Conservation (phyloP, 345 rosid species). For the Boechera retrofracta region DNA sequence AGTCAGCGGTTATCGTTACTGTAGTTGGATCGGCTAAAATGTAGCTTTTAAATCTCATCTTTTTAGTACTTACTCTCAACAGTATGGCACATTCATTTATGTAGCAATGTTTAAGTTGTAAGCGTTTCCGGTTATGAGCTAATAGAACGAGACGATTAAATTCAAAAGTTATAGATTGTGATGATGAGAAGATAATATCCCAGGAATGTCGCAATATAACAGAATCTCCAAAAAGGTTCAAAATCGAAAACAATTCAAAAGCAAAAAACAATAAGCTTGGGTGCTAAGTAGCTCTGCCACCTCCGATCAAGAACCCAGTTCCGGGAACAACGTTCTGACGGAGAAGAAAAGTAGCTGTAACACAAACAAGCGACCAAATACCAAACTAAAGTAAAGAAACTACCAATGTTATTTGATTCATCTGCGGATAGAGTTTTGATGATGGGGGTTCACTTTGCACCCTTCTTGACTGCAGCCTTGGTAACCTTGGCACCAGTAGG, state of each 20-base stretch:
- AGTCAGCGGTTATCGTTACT: too few species aligned
- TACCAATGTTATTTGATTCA: not conserved
- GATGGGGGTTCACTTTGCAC: conserved; percentile 58
- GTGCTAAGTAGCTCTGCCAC: conserved; percentile 19
- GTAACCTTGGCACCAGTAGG: conserved; percentile 83
- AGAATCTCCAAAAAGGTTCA: not conserved
- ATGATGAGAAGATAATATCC: too few species aligned
- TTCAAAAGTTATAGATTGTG: too few species aligned
- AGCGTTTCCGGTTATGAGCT: too few species aligned
- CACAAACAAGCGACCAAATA: not conserved
- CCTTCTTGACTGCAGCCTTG: conserved; percentile 85
- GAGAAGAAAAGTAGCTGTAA: not conserved
- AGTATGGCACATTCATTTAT: too few species aligned
- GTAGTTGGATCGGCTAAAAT: too few species aligned
- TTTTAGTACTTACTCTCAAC: too few species aligned
- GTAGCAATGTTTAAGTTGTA: too few species aligned
- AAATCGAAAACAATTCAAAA: not conserved
- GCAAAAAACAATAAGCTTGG: not conserved
- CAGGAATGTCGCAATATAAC: not conserved
- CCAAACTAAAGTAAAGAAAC: not conserved
- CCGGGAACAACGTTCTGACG: conserved; percentile 16
- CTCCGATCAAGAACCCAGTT: conserved; percentile 47
- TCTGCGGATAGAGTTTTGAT: not conserved
- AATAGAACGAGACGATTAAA: too few species aligned
- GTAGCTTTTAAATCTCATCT: too few species aligned